Evolutionary conservation across 371 early-diverging fungal genomes (phyloP).

Genomic region (Mucor sp.): DNA sequence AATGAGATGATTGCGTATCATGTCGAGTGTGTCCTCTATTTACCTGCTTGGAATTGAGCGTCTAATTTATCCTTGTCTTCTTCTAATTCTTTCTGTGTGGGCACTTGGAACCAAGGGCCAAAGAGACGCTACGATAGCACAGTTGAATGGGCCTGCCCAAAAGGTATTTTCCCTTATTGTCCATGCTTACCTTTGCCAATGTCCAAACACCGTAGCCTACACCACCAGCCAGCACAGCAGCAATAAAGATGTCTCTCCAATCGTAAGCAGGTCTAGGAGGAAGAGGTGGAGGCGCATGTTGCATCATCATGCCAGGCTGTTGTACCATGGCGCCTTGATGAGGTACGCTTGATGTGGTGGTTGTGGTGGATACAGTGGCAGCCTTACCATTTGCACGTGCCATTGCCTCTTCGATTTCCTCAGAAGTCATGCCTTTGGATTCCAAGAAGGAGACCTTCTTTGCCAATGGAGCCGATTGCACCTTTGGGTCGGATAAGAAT

Average conservation of each 20-base stretch:
- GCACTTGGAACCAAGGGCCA: conserved; percentile 70
- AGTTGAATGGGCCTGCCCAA: not conserved
- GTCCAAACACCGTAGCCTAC: conserved; percentile 83
- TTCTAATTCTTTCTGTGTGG: conserved; percentile 66
- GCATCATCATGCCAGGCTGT: conserved; percentile 32
- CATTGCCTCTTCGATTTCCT: conserved; percentile 94
- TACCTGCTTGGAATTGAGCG: conserved; percentile 67
- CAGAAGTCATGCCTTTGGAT: conserved; percentile 89
- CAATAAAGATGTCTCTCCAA: conserved; percentile 95
- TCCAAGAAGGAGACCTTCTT: conserved; percentile 94
- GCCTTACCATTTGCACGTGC: conserved; percentile 56
- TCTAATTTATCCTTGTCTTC: conserved; percentile 76
- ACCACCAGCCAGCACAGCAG: conserved; percentile 85
- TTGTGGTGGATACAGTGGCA: conserved; percentile 28
- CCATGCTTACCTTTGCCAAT: conserved; percentile 68
- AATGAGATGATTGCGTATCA: not conserved
- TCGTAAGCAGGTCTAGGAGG: conserved; percentile 75
- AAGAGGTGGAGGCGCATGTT: conserved; percentile 56
- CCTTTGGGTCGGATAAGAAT: conserved; percentile 93
- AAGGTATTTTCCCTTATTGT: not conserved
- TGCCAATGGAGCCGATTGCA: conserved; percentile 83
- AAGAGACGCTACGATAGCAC: conserved; percentile 59
- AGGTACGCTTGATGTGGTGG: conserved; percentile 12
- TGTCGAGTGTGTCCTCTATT: not conserved
- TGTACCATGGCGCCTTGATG: conserved; percentile 19